Base-by-base conservation (phyloP, 345 rosid species). In the Eucalyptus marginata region DNA sequence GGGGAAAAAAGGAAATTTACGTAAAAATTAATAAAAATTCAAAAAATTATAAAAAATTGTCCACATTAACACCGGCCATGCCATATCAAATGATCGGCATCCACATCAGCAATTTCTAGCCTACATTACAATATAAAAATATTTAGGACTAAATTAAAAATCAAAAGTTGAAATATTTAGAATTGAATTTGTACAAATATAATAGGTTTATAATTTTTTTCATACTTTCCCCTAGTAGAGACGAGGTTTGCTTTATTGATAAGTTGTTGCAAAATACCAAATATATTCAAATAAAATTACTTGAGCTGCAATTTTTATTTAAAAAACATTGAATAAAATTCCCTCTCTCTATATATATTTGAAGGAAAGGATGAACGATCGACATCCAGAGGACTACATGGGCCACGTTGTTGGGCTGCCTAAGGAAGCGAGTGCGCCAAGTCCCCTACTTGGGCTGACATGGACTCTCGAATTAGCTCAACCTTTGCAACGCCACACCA, bases 11-110 rank as follows among this genome's bases (percentile, higher is more conserved):
- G 29, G 29, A 10, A 56, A 56, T 56, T 52, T 20, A 52, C 0
- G 1, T 52, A 1, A 52, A 52, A 18, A 52, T 52, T 52, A 18
- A 52, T 52, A 20, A 52, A 7, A 52, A 20, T 52, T 52, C 10
- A 52, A 52, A 52, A 52, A 52, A 8, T 52, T 52, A 20, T 56
- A 56, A 56, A 22, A 24, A 24, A 24, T 9, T 56, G 5, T 10
- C 2, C 4, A 56, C 3, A 0, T 56, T 56, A 56, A 56, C 1
- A 25, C 3, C 0, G 1, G 1, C 13, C 6, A 56, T 56, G 62
- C 13, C 29, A 56, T 22, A 22, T 56, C 10, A 8, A 12, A 56
- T 56, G 27, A 56, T 56, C 1, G 0, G 0, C 12, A 4, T 56
- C 5, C 2, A 22, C 62, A 56, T 56, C 3, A 2, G 11, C 27